A percentile compares a stretch with the other conserved stretches of the same genome.
Evolutionary conservation across 2,329 filamentous ascomycete species (phyloP).

Genomic region (Chalaropsis thielavioides): DNA sequence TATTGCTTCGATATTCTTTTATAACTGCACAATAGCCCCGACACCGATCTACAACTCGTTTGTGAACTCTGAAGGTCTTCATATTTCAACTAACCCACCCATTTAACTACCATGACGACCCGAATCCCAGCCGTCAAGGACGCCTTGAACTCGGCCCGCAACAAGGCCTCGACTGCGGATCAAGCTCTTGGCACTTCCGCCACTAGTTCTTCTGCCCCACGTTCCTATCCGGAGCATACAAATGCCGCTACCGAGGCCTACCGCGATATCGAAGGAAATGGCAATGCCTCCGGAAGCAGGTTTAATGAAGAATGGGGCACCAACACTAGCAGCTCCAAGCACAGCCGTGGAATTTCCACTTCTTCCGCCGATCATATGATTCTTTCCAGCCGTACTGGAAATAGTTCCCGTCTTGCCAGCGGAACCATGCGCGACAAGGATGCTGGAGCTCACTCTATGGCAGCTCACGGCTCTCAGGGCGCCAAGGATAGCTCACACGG

Average conservation of each 20-base stretch:
- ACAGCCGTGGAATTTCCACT: constrained; percentile 10
- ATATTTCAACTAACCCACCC: background rate
- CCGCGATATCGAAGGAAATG: constrained; percentile 4
- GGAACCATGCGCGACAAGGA: constrained; percentile 10
- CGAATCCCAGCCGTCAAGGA: constrained; percentile 7
- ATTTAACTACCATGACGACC: background rate
- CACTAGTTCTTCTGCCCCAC: background rate
- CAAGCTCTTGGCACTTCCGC: background rate
- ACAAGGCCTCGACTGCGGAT: background rate
- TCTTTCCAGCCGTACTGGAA: constrained; percentile 12
- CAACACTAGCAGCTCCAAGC: constrained; percentile 1
- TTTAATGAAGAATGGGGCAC: constrained; percentile 1
- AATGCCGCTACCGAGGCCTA: constrained; percentile 6
- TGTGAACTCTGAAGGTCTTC: background rate
- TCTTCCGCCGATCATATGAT: constrained; percentile 17
- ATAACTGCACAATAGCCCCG: background rate
- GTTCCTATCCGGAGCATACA: constrained; percentile 7
- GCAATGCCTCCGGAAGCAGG: constrained; percentile 2
- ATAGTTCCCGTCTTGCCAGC: constrained; percentile 5
- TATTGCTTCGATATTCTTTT: background rate
- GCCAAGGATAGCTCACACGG: background rate
- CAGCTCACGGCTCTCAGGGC: background rate
- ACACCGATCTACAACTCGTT: background rate
- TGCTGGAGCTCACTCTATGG: background rate
- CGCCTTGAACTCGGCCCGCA: constrained; percentile 4